These are phyloP conservation scores for Chlorencoelia australis DNA, from an alignment of 2,329 filamentous ascomycete genomes.

Conservation along the genomic window DNA sequence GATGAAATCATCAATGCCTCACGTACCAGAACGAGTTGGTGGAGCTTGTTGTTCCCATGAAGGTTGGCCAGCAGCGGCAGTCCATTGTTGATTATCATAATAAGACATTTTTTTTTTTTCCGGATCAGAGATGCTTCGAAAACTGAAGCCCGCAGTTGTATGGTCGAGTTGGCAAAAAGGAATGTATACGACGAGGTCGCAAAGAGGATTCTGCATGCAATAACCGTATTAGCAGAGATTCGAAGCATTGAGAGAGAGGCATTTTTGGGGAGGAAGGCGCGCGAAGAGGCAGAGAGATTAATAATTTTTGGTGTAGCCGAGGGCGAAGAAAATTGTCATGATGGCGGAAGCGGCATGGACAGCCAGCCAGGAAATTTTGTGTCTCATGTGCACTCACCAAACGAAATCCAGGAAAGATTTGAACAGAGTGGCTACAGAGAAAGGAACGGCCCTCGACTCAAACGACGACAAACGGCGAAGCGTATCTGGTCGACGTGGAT, in stretches of 20 bases:
- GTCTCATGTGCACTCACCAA: neutral
- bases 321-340: slow-evolving; percentile 5
- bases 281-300: slow-evolving; percentile 2
- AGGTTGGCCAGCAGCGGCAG: slow-evolving; percentile 44
- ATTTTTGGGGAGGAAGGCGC: neutral
- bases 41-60: slow-evolving; percentile 67
- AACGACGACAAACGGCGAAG: neutral
- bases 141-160: slow-evolving; percentile 25
- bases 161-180: slow-evolving; percentile 21
- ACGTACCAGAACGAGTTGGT: slow-evolving; percentile 61
- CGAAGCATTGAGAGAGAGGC: no score
- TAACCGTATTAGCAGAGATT: slow-evolving; percentile 8
- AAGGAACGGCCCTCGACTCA: neutral
- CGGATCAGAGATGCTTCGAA: slow-evolving; percentile 24
- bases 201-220: slow-evolving; percentile 13
- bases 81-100: slow-evolving; percentile 59
- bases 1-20: slow-evolving; percentile 2
- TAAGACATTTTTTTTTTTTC: slow-evolving; percentile 45
- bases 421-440: neutral
- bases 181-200: slow-evolving; percentile 25
- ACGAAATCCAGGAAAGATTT: neutral
- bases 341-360: slow-evolving; percentile 6
- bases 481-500: neutral
- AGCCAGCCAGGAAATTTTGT: neutral
- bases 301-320: slow-evolving; percentile 3